These are phyloP conservation scores for Mycena capillaripes DNA, from an alignment of 768 basidiomycete species.

Conservation along the genomic window DNA sequence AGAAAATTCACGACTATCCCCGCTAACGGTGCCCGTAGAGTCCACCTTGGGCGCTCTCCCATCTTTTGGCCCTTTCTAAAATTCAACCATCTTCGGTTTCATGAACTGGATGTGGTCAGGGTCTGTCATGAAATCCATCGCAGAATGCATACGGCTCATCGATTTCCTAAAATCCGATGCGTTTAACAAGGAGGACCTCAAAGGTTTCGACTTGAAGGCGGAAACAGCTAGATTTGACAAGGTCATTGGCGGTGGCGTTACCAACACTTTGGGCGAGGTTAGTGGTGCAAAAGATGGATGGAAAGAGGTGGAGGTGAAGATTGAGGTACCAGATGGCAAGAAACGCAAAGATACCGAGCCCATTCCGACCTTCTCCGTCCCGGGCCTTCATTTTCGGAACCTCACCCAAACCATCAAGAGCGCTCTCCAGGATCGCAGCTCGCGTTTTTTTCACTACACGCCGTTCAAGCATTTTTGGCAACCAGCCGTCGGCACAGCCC, in stretches of 20 bases:
- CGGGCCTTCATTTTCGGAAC: background rate
- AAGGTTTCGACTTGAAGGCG: conserved; percentile 24
- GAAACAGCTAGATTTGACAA: conserved; percentile 36
- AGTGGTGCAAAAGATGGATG: conserved; percentile 30
- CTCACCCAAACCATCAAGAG: background rate
- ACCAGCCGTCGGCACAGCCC: background rate
- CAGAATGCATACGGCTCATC: conserved; percentile 30
- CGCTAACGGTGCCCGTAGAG: background rate
- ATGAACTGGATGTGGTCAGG: conserved; percentile 43
- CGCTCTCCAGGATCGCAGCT: background rate
- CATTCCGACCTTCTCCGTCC: background rate
- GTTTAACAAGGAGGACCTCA: conserved; percentile 32
- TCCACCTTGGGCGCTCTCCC: no score
- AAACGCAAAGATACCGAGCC: background rate
- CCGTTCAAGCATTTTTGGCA: conserved; percentile 5
- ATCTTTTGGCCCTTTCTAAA: conserved; percentile 16
- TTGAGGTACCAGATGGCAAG: conserved; percentile 28
- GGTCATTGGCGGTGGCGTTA: background rate
- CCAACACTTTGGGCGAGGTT: background rate
- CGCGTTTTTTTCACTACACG: background rate
- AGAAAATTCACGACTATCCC: background rate
- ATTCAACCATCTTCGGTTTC: conserved; percentile 35
- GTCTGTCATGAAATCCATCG: conserved; percentile 35
- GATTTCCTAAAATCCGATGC: conserved; percentile 36
- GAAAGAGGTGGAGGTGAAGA: conserved; percentile 34